phyloP scores from a whole-genome alignment of 257 asterid genomes.

The Gentiana straminea region DNA sequence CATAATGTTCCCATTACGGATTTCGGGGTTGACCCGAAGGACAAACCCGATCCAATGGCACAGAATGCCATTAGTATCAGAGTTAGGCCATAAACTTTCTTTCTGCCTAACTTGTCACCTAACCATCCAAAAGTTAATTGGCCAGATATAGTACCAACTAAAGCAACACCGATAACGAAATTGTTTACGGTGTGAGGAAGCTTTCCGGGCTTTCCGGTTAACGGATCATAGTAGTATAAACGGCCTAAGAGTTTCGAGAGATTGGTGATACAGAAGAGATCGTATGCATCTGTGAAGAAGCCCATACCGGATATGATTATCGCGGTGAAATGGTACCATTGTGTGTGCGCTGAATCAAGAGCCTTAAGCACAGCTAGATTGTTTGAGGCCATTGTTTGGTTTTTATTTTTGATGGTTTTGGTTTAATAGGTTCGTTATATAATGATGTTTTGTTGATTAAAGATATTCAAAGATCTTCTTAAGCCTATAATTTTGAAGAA shows the following conservation, averaged over 20 bases:
- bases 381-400: slow-evolving; percentile 11
- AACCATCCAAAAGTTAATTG: slow-evolving; percentile 20
- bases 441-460: neutral
- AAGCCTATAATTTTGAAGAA: slow-evolving; percentile 6
- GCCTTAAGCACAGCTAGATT: slow-evolving; percentile 18
- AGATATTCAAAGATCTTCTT: neutral
- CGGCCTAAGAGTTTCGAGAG: slow-evolving; percentile 23
- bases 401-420: too few species aligned
- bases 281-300: slow-evolving; percentile 26
- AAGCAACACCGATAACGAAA: slow-evolving; percentile 16
- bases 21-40: slow-evolving; percentile 11
- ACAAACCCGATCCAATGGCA: slow-evolving; percentile 20
- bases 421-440: neutral
- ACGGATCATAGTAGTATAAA: slow-evolving; percentile 10
- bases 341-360: slow-evolving; percentile 18
- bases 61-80: slow-evolving; percentile 16
- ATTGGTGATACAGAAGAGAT: slow-evolving; percentile 18
- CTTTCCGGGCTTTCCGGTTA: slow-evolving; percentile 11
- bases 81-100: slow-evolving; percentile 21
- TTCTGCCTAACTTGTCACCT: slow-evolving; percentile 23
- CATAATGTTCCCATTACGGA: slow-evolving; percentile 17
- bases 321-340: slow-evolving; percentile 20
- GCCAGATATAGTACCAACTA: slow-evolving; percentile 19
- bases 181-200: slow-evolving; percentile 20
- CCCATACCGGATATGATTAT: slow-evolving; percentile 27